phyloP scores from a whole-genome alignment of 75 land plant species.

The Larix kaempferi region DNA sequence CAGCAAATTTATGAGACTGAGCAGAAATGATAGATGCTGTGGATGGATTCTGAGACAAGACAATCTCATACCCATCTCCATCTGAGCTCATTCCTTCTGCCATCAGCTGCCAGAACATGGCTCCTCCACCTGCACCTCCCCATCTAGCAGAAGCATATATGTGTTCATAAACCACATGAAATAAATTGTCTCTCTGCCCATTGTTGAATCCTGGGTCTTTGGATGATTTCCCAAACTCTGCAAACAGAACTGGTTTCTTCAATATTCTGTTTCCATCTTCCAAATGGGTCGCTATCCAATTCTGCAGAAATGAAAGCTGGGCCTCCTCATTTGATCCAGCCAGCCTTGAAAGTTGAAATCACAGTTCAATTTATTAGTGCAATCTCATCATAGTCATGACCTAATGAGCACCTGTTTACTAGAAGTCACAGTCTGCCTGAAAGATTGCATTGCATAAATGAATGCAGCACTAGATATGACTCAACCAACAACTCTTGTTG shows the following conservation, averaged over 20 bases:
- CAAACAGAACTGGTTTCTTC: constrained; percentile 42
- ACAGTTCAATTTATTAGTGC: too few relatives aligned
- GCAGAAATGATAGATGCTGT: background rate
- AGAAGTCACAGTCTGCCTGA: too few relatives aligned
- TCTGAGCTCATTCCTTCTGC: constrained; percentile 11
- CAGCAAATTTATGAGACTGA: background rate
- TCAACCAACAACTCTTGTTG: too few relatives aligned
- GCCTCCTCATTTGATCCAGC: constrained; percentile 15
- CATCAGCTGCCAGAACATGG: constrained; percentile 42
- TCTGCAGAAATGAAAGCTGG: constrained; percentile 26
- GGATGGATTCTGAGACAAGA: background rate
- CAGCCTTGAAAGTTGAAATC: constrained; percentile 27
- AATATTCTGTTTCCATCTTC: constrained; percentile 25
- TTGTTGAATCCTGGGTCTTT: background rate
- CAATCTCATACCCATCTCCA: constrained; percentile 21
- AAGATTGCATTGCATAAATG: background rate
- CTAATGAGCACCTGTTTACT: too few relatives aligned
- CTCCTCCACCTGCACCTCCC: constrained; percentile 26
- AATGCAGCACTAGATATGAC: background rate
- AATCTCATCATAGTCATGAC: too few relatives aligned
- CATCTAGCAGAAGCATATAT: constrained; percentile 33
- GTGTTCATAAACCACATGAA: constrained; percentile 20
- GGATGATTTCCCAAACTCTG: constrained; percentile 52
- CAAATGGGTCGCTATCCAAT: constrained; percentile 41
- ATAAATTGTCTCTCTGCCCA: constrained; percentile 17